Base-by-base conservation (phyloP, 805 yeast genomes). In the Yarrowia bubula region DNA sequence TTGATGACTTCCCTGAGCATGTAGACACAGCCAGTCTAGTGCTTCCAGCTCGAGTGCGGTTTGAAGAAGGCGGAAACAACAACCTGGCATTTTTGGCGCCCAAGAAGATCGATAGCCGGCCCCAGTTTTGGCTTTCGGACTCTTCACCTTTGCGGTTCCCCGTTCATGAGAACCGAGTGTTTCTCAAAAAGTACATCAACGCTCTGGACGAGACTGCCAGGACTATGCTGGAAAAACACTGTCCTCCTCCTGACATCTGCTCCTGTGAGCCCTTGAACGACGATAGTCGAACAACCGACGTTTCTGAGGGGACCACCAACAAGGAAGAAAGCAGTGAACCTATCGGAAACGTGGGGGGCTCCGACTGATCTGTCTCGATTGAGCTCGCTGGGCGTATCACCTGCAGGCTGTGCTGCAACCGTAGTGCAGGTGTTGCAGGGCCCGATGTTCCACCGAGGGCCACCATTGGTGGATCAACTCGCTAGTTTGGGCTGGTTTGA, bases 131-230 rank as follows among this genome's bases (percentile, higher is more conserved):
- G 96, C 69, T 90, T 1, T 80, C 87, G 8, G 84, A 84, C 1
- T 71, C 75, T 1, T 86, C 92, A 0, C 96, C 96, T 0, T 75
- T 90, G 46, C 79, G 88, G 50, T 83, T 81, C 65, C 95, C 95
- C 0, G 76, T 88, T 42, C 82, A 81, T 68, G 92, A 90, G 72
- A 85, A 92, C 0, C 83, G 84, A 66, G 89, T 83, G 70, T 81
- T 89, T 39, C 50, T 70, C 22, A 57, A 62, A 2, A 65, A 65
- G 28, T 67, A 70, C 50, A 48, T 69, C 28, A 48, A 65, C 6
- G 71, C 70, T 11, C 44, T 70, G 35, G 72, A 70, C n/a, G 57
- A 61, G n/a, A 43, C 64, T 18, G 64, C 64, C 8, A 42, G 50
- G 4, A 43, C 42, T 9, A 58, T 58, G 64, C 28, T 32, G 13